Evolutionary conservation across 495 filamentous ascomycete genomes (phyloP).

Genomic region (Rusavskia elegans): DNA sequence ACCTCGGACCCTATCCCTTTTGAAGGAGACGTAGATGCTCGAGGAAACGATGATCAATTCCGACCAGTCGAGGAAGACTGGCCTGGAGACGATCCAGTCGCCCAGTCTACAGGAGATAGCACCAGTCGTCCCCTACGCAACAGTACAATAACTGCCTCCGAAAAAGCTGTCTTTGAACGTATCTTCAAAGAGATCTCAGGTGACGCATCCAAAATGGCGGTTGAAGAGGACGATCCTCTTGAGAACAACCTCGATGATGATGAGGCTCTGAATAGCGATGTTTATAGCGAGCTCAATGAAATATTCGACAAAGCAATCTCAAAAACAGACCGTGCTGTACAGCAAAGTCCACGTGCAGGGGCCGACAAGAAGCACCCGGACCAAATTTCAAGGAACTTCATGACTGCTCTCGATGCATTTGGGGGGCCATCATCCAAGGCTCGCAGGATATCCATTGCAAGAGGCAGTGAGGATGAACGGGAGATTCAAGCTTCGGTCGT

Average conservation of each 20-base stretch:
- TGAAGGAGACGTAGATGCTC: not conserved
- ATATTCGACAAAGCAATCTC: conserved; percentile 12
- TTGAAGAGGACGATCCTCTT: not conserved
- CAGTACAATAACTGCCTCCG: conserved; percentile 40
- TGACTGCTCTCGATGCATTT: not conserved
- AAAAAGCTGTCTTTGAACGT: conserved; percentile 37
- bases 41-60: not conserved
- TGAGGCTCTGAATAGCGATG: not conserved
- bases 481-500: not conserved
- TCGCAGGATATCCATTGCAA: not conserved
- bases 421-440: not conserved
- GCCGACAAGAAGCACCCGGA: not conserved
- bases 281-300: conserved; percentile 4
- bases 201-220: not conserved
- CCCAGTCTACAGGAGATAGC: not conserved
- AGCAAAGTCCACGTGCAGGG: not conserved
- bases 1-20: conserved; percentile 1
- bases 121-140: conserved; percentile 4
- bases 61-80: not conserved
- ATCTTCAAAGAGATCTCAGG: conserved; percentile 40
- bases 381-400: not conserved
- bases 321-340: not conserved
- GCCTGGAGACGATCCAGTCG: not conserved
- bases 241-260: conserved; percentile 2
- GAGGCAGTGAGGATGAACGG: not conserved